Evolutionary conservation across 306 rosid species (phyloP), one percentile per base, ranked within the genome.

Genomic region (Notholithocarpus densiflorus): DNA sequence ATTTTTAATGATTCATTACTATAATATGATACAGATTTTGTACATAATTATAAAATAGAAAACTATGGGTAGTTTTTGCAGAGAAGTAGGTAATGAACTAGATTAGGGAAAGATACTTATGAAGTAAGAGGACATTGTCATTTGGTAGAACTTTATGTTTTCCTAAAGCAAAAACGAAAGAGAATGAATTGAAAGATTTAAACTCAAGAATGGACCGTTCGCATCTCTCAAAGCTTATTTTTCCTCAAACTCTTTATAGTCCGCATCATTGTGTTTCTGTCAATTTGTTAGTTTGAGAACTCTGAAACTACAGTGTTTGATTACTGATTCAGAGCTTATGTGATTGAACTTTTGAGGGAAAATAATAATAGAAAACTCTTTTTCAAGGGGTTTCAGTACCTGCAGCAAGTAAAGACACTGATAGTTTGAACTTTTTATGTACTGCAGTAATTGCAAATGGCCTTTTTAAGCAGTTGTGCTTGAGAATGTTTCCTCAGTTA

Each of bases 401-500:
- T 17, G 52, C 1, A 1, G 77, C 7, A 61, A 74, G 23, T 62
- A 34, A 77, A 65, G 73, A 52, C 59, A 79, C 75, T 60, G 61
- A 54, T 20, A 31, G 57, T 65, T 26, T 74, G 83, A 76, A 81
- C 76, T 85, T 56, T 23, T 75, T 66, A 43, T 81, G 65, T 81
- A 72, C 76, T 85, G 87, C 97, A 95, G 99, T 91, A 86, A 76
- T 95, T 71, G 86, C 75, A 80, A 87, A 86, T 81, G 86, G 90
- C 75, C 83, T 93, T 76, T 86, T 79, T 29, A 95, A 93, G 91
- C 82, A 86, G 86, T 84, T 91, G 54, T 95, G 99, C 91, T 77
- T 95, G 90, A 88, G 87, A 91, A 86, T 84, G 82, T 93, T 91
- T 83, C 95, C 97, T 84, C 92, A 91, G 72, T 81, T 95, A 86